phyloP scores from a whole-genome alignment of 2,329 filamentous ascomycete genomes.

The Diaporthe sp. region DNA sequence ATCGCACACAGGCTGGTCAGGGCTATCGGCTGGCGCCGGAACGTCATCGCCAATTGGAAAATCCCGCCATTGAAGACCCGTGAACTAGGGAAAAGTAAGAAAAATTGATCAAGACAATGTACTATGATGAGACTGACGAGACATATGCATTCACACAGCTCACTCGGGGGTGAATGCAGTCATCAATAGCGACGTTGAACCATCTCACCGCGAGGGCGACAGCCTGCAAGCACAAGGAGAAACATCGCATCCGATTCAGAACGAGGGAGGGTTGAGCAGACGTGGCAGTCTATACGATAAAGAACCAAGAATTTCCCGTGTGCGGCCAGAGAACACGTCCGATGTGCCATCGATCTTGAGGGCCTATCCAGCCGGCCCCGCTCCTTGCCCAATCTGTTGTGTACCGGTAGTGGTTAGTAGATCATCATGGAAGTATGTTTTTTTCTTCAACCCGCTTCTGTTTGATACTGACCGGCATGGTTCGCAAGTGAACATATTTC shows the following conservation, averaged over 20 bases:
- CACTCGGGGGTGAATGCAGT: too few relatives aligned
- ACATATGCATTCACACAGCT: not conserved
- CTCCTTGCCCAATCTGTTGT: not conserved
- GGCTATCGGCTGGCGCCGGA: not conserved
- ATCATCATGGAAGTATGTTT: not conserved
- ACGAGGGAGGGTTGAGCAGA: too few relatives aligned
- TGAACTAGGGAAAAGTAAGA: not conserved
- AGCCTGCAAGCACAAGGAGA: too few relatives aligned
- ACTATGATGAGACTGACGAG: not conserved
- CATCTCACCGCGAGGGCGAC: too few relatives aligned
- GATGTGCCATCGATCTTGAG: too few relatives aligned
- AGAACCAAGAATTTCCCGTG: too few relatives aligned
- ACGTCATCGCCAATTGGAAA: not conserved
- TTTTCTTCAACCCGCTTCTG: not conserved
- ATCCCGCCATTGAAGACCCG: too few relatives aligned
- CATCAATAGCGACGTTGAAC: too few relatives aligned
- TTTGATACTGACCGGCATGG: not conserved
- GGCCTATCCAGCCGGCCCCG: too few relatives aligned
- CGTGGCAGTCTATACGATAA: too few relatives aligned
- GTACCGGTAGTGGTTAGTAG: not conserved
- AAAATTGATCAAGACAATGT: not conserved
- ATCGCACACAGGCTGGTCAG: not conserved
- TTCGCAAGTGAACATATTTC: not conserved
- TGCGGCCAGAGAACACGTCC: too few relatives aligned
- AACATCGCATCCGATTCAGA: too few relatives aligned